A percentile compares a stretch with the other conserved stretches of the same genome.
phyloP scores from a whole-genome alignment of 371 early-diverging fungal species.

The Dichotomocladium elegans region DNA sequence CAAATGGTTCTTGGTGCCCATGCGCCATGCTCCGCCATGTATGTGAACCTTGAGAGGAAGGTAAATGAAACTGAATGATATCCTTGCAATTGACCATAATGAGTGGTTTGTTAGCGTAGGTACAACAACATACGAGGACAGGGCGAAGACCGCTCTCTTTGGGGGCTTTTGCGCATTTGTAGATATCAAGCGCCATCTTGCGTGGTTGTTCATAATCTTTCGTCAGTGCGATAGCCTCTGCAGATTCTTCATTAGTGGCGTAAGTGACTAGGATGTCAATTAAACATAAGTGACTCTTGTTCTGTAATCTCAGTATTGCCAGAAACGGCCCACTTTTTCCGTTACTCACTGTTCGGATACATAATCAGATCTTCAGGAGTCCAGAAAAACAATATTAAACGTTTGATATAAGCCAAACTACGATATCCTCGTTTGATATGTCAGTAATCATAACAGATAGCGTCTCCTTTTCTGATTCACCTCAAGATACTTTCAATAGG shows the following conservation, averaged over 20 bases:
- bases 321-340: not conserved
- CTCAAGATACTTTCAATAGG: conserved; percentile 12
- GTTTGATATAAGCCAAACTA: conserved; percentile 6
- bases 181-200: conserved; percentile 45
- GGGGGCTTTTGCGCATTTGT: conserved; percentile 19
- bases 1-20: conserved; percentile 44
- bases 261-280: conserved; percentile 40
- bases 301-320: not conserved
- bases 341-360: conserved; percentile 46
- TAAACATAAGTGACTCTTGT: too few species aligned
- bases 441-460: not conserved
- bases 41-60: conserved; percentile 45
- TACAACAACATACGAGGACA: conserved; percentile 32
- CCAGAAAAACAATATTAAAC: conserved; percentile 44
- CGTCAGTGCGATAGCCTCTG: conserved; percentile 23
- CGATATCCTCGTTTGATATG: not conserved
- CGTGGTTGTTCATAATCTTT: conserved; percentile 25
- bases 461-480: not conserved
- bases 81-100: not conserved
- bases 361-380: conserved; percentile 35
- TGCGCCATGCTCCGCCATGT: conserved; percentile 66
- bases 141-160: conserved; percentile 27
- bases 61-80: not conserved
- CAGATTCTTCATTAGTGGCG: conserved; percentile 47
- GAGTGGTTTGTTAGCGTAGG: not conserved